Evolutionary conservation across 345 rosid genomes (phyloP).

Genomic region (Eutrema japonicum): DNA sequence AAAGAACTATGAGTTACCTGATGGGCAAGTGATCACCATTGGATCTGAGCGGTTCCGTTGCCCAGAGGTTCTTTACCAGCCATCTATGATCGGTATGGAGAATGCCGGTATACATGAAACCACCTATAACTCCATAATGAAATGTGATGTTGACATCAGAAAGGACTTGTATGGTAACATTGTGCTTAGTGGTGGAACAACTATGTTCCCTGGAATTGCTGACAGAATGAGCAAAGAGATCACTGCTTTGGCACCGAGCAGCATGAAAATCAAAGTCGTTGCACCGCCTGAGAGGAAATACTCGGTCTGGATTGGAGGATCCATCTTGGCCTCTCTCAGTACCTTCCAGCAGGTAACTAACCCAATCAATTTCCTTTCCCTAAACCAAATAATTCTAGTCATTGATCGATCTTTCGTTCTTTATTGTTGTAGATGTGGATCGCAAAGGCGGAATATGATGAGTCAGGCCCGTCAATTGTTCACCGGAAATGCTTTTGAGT

Average conservation of each 20-base stretch:
- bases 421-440: slow-evolving; percentile 72
- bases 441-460: slow-evolving; percentile 87
- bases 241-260: slow-evolving; percentile 83
- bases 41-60: slow-evolving; percentile 91
- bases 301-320: slow-evolving; percentile 91
- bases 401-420: neutral
- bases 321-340: slow-evolving; percentile 88
- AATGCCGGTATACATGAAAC: slow-evolving; percentile 86
- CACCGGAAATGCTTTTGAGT: slow-evolving; percentile 90
- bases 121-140: slow-evolving; percentile 88
- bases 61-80: slow-evolving; percentile 91
- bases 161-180: slow-evolving; percentile 84
- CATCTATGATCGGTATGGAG: slow-evolving; percentile 94
- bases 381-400: neutral
- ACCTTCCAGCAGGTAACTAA: slow-evolving; percentile 82
- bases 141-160: slow-evolving; percentile 85
- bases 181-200: slow-evolving; percentile 88
- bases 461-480: slow-evolving; percentile 87
- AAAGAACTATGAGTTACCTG: slow-evolving; percentile 86
- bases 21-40: slow-evolving; percentile 91
- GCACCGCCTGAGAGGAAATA: slow-evolving; percentile 91
- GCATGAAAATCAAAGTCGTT: slow-evolving; percentile 92
- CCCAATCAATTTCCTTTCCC: neutral
- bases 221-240: slow-evolving; percentile 97
- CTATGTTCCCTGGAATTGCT: slow-evolving; percentile 86